These are phyloP conservation scores for Ruellia speciosa DNA, from an alignment of 305 asterid species.

Conservation along the genomic window DNA sequence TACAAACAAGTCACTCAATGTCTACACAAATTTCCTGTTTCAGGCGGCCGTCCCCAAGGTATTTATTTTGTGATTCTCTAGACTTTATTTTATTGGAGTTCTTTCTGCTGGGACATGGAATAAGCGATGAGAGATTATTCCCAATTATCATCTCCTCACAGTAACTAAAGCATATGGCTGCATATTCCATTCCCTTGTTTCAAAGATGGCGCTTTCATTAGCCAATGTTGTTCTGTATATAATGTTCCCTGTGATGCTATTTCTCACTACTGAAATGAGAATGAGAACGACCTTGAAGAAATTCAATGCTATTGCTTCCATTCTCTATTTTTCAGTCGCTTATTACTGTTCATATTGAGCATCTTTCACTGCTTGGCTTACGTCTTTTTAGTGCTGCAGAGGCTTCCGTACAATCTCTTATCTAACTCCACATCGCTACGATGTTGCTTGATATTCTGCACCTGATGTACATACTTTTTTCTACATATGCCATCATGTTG, in stretches of 20 bases:
- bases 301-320: neutral
- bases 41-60: conserved; percentile 99
- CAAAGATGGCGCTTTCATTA: neutral
- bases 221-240: conserved; percentile 3
- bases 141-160: too few species aligned
- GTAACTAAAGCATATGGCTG: too few species aligned
- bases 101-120: neutral
- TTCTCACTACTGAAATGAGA: neutral
- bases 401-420: neutral
- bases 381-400: neutral
- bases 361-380: too few species aligned
- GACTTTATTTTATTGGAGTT: too few species aligned
- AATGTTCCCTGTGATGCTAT: neutral
- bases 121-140: neutral
- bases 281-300: neutral
- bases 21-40: conserved; percentile 65
- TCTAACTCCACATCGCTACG: neutral
- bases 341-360: too few species aligned
- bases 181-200: too few species aligned
- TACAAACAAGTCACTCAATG: conserved; percentile 53
- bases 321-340: neutral
- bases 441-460: neutral
- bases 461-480: neutral
- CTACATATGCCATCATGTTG: neutral
- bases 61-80: conserved; percentile 18